Evolutionary conservation across 495 filamentous ascomycete genomes (phyloP), one percentile per base, ranked within the genome.

Genomic region (Aspergillus wentii): DNA sequence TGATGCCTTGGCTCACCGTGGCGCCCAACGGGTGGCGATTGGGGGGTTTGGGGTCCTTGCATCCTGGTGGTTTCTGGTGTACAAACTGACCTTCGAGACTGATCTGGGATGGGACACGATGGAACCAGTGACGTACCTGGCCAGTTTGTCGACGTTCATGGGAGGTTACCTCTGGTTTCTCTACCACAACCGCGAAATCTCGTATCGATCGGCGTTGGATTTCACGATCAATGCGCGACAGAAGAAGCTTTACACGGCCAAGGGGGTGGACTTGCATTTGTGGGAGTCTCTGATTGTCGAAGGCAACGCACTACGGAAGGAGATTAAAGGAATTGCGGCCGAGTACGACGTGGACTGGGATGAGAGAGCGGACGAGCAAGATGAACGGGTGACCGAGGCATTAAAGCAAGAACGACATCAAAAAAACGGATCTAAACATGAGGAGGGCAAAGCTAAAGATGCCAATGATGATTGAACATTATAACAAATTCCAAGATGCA

Each of bases 281-380:
- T 97, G 88, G 89, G 83, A 92, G 49, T 60, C 60, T 2, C 47
- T 94, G 31, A 74, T 94, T n/a, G 79, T 88, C 33, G 85, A 92
- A 34, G 87, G 78, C 0, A 96, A 95, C 52, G 61, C 76, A 18
- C 58, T 96, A 40, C 58, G 91, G 16, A 75, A 69, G 46, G 91
- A 96, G 62, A 88, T 96, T 41, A 84, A 81, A 57, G 71, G 62
- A 4, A 80, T 95, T 26, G 88, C 91, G 1, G 76, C 80, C 17
- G 86, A 95, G 56, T 95, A 95, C 61, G 88, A 92, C 51, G 86
- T 87, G n/a, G 86, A 89, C 15, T 96, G 89, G 90, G 77, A 97
- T 61, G 90, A 96, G 64, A 72, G 63, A 32, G 66, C 67, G 34
- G 87, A 95, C 57, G 81, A 88, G 30, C 76, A 79, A n/a, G 79